Conservation (phyloP, 768 basidiomycete species). For the Megacollybia marginata region DNA sequence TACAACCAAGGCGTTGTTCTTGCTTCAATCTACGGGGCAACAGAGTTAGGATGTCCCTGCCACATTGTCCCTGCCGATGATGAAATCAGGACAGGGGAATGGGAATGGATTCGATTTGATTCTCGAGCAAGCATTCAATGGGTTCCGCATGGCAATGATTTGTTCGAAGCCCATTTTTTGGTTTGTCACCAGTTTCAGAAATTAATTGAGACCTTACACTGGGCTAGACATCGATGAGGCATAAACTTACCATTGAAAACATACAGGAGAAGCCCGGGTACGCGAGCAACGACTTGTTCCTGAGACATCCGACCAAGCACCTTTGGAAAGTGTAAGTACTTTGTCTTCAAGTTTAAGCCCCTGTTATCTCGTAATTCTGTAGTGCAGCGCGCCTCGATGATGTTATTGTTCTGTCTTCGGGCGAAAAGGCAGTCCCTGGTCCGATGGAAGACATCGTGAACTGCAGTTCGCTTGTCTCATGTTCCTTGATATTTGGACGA, state of each 20-base stretch:
- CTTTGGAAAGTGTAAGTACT: slow-evolving; percentile 35
- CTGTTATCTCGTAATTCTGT: slow-evolving; percentile 4
- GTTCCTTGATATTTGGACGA: slow-evolving; percentile 19
- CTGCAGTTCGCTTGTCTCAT: slow-evolving; percentile 16
- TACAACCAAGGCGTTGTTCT: slow-evolving; percentile 26
- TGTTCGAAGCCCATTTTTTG: slow-evolving; percentile 30
- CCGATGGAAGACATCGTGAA: slow-evolving; percentile 18
- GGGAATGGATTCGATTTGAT: slow-evolving; percentile 23
- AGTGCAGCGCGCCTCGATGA: slow-evolving; percentile 28
- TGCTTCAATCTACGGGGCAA: slow-evolving; percentile 26
- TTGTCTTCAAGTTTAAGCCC: background rate
- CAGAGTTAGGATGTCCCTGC: slow-evolving; percentile 23
- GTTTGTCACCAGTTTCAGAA: slow-evolving; percentile 11
- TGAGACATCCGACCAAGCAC: slow-evolving; percentile 33
- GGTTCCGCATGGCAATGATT: slow-evolving; percentile 28
- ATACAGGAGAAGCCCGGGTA: slow-evolving; percentile 29
- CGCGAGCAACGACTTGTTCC: slow-evolving; percentile 34
- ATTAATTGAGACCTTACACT: no score
- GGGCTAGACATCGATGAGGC: slow-evolving; percentile 21
- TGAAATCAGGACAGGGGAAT: slow-evolving; percentile 13
- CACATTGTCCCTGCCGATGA: slow-evolving; percentile 7
- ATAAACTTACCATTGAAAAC: slow-evolving; percentile 24
- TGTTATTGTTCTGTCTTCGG: slow-evolving; percentile 16
- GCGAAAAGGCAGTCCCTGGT: slow-evolving; percentile 21
- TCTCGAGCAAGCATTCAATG: slow-evolving; percentile 22